phyloP scores from a whole-genome alignment of 345 rosid genomes.

The Pugionium cornutum region DNA sequence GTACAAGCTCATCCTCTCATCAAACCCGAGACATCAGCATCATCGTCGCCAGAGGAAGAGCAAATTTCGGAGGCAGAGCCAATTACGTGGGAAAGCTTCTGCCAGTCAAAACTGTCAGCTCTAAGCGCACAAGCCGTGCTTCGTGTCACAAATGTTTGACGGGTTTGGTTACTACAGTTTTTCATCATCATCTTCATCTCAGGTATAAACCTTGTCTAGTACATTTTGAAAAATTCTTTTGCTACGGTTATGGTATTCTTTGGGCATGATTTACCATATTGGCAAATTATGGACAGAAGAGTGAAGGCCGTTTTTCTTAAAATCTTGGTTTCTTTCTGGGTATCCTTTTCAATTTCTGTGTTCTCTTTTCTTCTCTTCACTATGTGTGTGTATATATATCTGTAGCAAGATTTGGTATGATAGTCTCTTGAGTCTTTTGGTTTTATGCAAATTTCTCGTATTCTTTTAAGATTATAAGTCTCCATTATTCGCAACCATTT shows the following conservation, averaged over 20 bases:
- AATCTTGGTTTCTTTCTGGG: not conserved
- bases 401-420: conserved; percentile 41
- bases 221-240: conserved; percentile 4
- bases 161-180: conserved; percentile 49
- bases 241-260: conserved; percentile 28
- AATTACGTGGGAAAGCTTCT: conserved; percentile 77
- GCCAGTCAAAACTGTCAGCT: conserved; percentile 77
- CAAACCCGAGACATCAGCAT: conserved; percentile 21
- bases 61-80: conserved; percentile 50
- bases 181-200: conserved; percentile 46
- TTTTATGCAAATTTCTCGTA: conserved; percentile 20
- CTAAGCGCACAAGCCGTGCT: conserved; percentile 89
- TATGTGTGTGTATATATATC: conserved; percentile 26
- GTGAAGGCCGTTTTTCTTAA: conserved; percentile 12
- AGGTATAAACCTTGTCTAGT: conserved; percentile 22
- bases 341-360: not conserved
- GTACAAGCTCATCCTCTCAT: conserved; percentile 51
- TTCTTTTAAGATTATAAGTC: conserved; percentile 16
- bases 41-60: conserved; percentile 29
- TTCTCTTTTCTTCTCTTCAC: not conserved
- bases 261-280: conserved; percentile 32
- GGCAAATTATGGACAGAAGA: conserved; percentile 35
- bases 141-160: conserved; percentile 66
- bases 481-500: not conserved
- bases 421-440: conserved; percentile 6